These are phyloP conservation scores for Schizopora paradoxa DNA, from an alignment of 1,284 basidiomycete species.

Conservation along the genomic window DNA sequence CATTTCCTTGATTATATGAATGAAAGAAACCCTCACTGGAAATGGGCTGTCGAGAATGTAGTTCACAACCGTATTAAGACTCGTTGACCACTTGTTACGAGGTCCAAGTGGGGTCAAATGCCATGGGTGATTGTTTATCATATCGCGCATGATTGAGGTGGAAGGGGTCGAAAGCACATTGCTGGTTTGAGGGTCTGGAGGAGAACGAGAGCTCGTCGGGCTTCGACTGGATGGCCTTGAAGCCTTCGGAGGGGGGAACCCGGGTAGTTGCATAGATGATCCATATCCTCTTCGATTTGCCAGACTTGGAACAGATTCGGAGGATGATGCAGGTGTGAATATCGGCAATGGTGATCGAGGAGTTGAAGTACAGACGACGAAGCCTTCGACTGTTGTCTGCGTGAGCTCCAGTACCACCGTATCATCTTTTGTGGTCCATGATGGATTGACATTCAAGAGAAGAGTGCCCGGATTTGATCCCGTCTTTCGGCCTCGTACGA, in stretches of 20 bases:
- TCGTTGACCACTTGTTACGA: conserved; percentile 10
- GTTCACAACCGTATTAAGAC: conserved; percentile 9
- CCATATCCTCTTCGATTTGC: conserved; percentile 5
- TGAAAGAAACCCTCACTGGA: conserved; percentile 16
- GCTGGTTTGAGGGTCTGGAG: no score
- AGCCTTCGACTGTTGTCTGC: conserved; percentile 18
- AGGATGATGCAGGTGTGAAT: background rate
- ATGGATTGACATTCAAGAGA: conserved; percentile 12
- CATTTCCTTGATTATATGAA: background rate
- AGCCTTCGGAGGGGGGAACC: conserved; percentile 9
- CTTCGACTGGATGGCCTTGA: conserved; percentile 3
- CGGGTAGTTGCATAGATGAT: conserved; percentile 11
- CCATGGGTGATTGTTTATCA: conserved; percentile 18
- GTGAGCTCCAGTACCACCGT: conserved; percentile 14
- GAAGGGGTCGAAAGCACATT: conserved; percentile 2
- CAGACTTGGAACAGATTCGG: background rate
- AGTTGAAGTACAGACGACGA: conserved; percentile 18
- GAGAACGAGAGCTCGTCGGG: conserved; percentile 9
- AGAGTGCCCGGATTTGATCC: conserved; percentile 8
- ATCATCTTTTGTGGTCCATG: conserved; percentile 15
- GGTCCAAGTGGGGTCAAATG: conserved; percentile 18
- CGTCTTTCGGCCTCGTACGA: conserved; percentile 3
- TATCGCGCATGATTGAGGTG: conserved; percentile 1
- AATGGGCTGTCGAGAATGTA: conserved; percentile 17
- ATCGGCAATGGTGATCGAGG: conserved; percentile 16